Base-by-base conservation (phyloP, 1,284 basidiomycete genomes). In the Cutaneotrichosporon daszewskae region DNA sequence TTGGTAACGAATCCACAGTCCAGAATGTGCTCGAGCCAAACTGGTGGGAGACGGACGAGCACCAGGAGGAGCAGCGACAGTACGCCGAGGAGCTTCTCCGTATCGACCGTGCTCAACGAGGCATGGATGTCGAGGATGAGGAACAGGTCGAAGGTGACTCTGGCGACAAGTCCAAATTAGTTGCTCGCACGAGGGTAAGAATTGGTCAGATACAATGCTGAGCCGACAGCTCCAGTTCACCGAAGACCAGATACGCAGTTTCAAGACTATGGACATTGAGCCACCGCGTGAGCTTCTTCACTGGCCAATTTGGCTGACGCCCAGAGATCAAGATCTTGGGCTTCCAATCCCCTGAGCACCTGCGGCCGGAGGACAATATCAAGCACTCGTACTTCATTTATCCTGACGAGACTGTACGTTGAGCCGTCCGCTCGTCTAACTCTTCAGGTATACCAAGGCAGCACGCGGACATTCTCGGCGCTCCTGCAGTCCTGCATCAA, bases 341-440 rank as follows among this genome's bases (percentile, higher is more conserved):
- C 3, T 98, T 97, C 75, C 88, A 92, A 66, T 76, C 83, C 48
- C 75, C 77, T n/a, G 66, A 72, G 4, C 77, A 84, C 47, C 75
- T 97, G 1, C 71, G 72, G 0, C 85, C 90, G 54, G 83, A 90
- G 65, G 87, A 95, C 63, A 94, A 94, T 55, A 73, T 95, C 58
- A 94, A 90, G 62, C 90, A 95, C 68, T 82, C 89, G 0, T 74
- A 81, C 40, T 98, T 98, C 62, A 80, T 98, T 49, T 90, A 91
- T 65, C 95, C 94, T 0, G 85, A 94, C 56, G 94, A 98, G 64
- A 74, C 79, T 66, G 88, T 88, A 49, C 46, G 77, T 43, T 12
- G 4, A 11, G 9, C 6, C 9, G 0, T 10, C 11, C 12, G 5
- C 34, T 17, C n/a, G 13, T 23, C 31, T 46, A 2, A 40, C 37